phyloP scores from a whole-genome alignment of 768 basidiomycete genomes.

The Tricholoma sp. region DNA sequence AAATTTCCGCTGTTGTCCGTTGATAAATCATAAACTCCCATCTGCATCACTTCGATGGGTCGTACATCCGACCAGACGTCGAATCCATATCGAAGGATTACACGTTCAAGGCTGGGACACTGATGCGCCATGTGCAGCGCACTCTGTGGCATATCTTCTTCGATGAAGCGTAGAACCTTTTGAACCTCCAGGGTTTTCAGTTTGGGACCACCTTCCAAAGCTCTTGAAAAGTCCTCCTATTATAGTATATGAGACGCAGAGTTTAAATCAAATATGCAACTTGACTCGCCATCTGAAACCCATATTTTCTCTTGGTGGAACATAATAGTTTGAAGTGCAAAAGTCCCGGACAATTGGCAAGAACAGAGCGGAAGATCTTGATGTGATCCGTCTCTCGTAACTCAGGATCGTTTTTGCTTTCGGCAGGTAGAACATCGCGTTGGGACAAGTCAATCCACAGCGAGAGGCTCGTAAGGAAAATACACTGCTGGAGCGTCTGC shows the following conservation, averaged over 20 bases:
- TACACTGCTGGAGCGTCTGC: slow-evolving; percentile 11
- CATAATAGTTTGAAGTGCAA: slow-evolving; percentile 17
- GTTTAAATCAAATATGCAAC: background rate
- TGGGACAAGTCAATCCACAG: slow-evolving; percentile 19
- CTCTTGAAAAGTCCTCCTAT: slow-evolving; percentile 16
- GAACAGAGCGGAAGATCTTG: slow-evolving; percentile 14
- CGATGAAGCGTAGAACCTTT: slow-evolving; percentile 12
- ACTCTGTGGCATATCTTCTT: slow-evolving; percentile 14
- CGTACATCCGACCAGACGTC: slow-evolving; percentile 10
- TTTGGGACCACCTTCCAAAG: slow-evolving; percentile 13
- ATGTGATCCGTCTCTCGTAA: slow-evolving; percentile 16
- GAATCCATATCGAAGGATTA: slow-evolving; percentile 12
- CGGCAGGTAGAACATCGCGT: background rate
- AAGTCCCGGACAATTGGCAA: slow-evolving; percentile 12
- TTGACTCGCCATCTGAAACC: slow-evolving; percentile 15
- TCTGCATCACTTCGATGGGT: slow-evolving; percentile 9
- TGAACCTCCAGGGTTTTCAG: slow-evolving; percentile 15
- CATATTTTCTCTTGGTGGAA: slow-evolving; percentile 14
- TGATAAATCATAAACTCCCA: slow-evolving; percentile 13
- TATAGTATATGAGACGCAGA: background rate
- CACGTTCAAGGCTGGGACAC: slow-evolving; percentile 13
- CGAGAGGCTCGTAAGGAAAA: slow-evolving; percentile 9
- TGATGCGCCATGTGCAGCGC: slow-evolving; percentile 11
- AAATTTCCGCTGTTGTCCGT: background rate
- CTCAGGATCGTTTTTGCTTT: slow-evolving; percentile 9